Percentiles rank a stretch among this genome's conserved stretches.
These are phyloP conservation scores for Tulasnella calospora DNA, from an alignment of 768 basidiomycete genomes.

Conservation along the genomic window DNA sequence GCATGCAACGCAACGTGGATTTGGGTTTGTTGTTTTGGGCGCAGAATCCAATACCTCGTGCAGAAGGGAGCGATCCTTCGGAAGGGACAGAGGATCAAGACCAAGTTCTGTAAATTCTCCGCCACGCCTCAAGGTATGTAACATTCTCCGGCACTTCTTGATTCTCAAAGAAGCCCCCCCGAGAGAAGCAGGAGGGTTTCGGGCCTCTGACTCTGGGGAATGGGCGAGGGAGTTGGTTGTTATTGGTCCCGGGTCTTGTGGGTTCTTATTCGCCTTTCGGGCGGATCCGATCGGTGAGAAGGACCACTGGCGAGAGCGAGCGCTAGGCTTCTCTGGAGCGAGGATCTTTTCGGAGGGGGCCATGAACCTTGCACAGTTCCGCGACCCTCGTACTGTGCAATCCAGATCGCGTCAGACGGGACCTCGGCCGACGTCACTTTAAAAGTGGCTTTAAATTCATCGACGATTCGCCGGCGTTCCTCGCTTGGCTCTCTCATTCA, in stretches of 20 bases:
- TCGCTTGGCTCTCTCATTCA: neutral
- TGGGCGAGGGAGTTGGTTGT: neutral
- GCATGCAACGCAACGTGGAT: neutral
- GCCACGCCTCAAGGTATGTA: slow-evolving; percentile 41
- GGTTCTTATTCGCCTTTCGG: neutral
- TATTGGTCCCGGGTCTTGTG: neutral
- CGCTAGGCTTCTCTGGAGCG: neutral
- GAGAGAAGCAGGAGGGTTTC: neutral
- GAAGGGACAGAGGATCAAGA: slow-evolving; percentile 79
- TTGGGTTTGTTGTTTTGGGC: neutral
- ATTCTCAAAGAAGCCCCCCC: neutral
- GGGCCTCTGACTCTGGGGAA: neutral
- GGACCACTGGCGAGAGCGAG: neutral
- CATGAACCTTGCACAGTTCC: neutral
- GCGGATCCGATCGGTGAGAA: neutral
- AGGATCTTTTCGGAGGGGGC: neutral
- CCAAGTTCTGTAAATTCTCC: slow-evolving; percentile 61
- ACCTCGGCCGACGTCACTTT: neutral
- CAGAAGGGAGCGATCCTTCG: slow-evolving; percentile 80
- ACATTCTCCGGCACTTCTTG: neutral
- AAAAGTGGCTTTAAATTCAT: neutral
- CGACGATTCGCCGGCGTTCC: neutral
- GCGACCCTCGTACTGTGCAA: slow-evolving; percentile 2
- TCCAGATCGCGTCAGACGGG: neutral
- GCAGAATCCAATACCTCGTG: slow-evolving; percentile 79